phyloP scores from a whole-genome alignment of 2,329 filamentous ascomycete species.

The Hymenoscyphus linearis region DNA sequence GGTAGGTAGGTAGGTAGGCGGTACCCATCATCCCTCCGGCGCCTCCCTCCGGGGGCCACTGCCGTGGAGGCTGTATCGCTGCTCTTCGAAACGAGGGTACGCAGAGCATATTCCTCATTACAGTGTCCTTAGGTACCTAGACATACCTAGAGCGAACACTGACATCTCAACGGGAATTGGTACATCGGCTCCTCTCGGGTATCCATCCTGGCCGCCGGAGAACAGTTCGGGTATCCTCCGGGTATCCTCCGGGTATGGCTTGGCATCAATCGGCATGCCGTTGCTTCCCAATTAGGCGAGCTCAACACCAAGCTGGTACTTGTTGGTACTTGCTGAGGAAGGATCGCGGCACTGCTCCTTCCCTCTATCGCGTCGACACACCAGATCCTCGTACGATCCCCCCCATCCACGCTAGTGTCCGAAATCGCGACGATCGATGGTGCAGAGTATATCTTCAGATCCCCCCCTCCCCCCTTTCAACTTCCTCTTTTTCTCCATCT shows the following conservation, averaged over 20 bases:
- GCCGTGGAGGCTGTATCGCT: neutral
- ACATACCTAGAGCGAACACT: too few species aligned
- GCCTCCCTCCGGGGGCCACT: neutral
- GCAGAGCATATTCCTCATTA: neutral
- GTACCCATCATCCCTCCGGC: too few species aligned
- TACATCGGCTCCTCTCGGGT: too few species aligned
- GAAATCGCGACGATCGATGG: neutral
- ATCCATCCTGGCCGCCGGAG: neutral
- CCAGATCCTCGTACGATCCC: neutral
- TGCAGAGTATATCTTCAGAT: neutral
- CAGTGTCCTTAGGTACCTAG: neutral
- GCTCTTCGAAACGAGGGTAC: neutral
- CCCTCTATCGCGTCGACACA: neutral
- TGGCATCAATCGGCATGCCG: neutral
- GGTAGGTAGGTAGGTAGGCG: too few species aligned
- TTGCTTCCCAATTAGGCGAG: neutral
- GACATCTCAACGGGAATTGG: too few species aligned
- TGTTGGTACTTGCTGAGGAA: neutral
- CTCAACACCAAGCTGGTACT: neutral
- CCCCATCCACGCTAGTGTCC: neutral
- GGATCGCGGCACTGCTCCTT: neutral
- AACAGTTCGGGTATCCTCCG: too few species aligned
- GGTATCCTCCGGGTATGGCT: too few species aligned
- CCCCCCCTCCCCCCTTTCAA: neutral
- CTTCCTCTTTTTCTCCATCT: neutral